Base-by-base conservation (phyloP, 768 basidiomycete genomes). In the Cyclocybe aegerita region DNA sequence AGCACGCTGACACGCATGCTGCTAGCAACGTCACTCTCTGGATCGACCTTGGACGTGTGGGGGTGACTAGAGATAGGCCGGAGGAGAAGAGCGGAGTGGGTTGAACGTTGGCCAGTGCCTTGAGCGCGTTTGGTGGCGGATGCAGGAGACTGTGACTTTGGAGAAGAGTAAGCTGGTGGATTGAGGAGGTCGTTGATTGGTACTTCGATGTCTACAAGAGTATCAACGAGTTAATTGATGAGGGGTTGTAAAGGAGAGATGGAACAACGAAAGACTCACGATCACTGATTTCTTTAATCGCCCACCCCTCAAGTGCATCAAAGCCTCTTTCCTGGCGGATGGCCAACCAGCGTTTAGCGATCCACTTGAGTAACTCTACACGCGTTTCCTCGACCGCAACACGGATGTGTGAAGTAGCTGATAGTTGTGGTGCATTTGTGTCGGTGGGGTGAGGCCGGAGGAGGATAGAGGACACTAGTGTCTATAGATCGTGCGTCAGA, bases 221-320 rank as follows among this genome's bases (percentile, higher is more conserved):
- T 49, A 47, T 9, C 5, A n/a, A 32, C 29, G 34, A 10, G 36
- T 16, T 4, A 33, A 32, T 37, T 39, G 17, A 60, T 36, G 38
- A 36, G 23, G 41, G 32, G 31, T n/a, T 34, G 39, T 36, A 42
- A 0, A 14, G 16, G 15, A 41, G 16, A 46, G 6, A 47, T 30
- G 34, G 39, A 16, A 36, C 14, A 54, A 33, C 54, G 36, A 34
- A 44, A 41, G 32, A 75, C 88, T 59, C 54, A 90, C 92, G 79
- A 60, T 88, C 82, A 37, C 83, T 80, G 36, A 98, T 92, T 62
- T 98, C 96, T 64, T 92, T 87, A 47, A 95, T 65, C 0, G 88
- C 84, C 92, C 93, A 97, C 4, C 77, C 78, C 43, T 96, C 92
- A n/a, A 98, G 74, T 4, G 69, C 63, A 44, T 88, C 85, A 59